phyloP scores from a whole-genome alignment of 805 yeast genomes.

The Helenozyma rhizophorensis region DNA sequence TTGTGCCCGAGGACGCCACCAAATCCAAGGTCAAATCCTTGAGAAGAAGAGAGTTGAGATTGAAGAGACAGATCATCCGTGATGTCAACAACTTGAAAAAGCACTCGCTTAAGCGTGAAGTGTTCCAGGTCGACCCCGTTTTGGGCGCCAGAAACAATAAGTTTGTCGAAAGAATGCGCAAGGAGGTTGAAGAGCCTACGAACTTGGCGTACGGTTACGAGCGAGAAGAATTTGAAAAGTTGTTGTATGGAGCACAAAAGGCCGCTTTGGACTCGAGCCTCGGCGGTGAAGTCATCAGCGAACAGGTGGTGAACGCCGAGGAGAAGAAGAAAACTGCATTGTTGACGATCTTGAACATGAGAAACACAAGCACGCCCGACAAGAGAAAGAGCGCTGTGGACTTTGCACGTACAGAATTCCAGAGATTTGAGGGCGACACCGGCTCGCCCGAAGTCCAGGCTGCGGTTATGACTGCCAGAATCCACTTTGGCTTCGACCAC shows the following conservation, averaged over 20 bases:
- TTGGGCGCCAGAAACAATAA: conserved; percentile 66
- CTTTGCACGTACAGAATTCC: conserved; percentile 75
- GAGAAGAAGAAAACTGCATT: conserved; percentile 64
- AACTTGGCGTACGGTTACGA: conserved; percentile 59
- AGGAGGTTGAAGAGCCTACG: conserved; percentile 62
- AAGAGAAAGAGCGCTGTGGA: conserved; percentile 52
- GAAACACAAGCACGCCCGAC: conserved; percentile 62
- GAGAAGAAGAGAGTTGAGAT: conserved; percentile 35
- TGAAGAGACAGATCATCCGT: conserved; percentile 36
- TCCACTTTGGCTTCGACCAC: conserved; percentile 74
- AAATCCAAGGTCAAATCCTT: conserved; percentile 30
- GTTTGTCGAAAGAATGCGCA: conserved; percentile 62
- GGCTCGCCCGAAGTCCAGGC: conserved; percentile 97
- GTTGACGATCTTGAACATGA: conserved; percentile 66
- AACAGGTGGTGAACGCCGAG: conserved; percentile 29
- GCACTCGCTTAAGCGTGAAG: conserved; percentile 27
- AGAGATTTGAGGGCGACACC: conserved; percentile 82
- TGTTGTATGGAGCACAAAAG: conserved; percentile 73
- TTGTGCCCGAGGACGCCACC: conserved; percentile 28
- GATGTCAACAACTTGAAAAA: conserved; percentile 39
- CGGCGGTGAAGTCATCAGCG: conserved; percentile 27
- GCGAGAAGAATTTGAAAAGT: conserved; percentile 64
- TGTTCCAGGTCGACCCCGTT: conserved; percentile 69
- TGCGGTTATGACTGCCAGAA: conserved; percentile 77
- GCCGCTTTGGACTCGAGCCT: conserved; percentile 41